These are phyloP conservation scores for Delphinella strobiligena DNA, from an alignment of 2,329 filamentous ascomycete species.

Conservation along the genomic window DNA sequence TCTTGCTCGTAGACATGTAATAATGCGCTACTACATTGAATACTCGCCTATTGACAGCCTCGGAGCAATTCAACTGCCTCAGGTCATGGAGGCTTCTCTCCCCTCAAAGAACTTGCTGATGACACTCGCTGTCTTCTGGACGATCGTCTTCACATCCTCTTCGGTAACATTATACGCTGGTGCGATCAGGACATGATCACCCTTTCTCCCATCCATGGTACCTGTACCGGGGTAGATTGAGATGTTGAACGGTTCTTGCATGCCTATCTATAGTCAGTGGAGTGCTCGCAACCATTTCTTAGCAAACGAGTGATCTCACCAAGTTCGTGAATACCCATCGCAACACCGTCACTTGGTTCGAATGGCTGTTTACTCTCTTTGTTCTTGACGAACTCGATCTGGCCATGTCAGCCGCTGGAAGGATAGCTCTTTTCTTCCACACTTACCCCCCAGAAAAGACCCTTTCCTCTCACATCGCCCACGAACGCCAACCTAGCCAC, in stretches of 20 bases:
- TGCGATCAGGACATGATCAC: constrained; percentile 59
- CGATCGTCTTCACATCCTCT: constrained; percentile 45
- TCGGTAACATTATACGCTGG: constrained; percentile 54
- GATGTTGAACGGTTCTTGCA: constrained; percentile 36
- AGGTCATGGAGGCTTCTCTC: neutral
- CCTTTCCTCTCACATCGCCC: constrained; percentile 49
- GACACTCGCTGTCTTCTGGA: constrained; percentile 38
- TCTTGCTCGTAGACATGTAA: no score
- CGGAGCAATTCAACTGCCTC: neutral
- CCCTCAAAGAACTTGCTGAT: constrained; percentile 36
- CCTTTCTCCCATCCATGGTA: constrained; percentile 44
- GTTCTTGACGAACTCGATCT: constrained; percentile 48
- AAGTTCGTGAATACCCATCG: constrained; percentile 38
- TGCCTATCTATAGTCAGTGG: constrained; percentile 20
- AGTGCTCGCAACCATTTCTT: no score
- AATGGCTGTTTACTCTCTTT: constrained; percentile 44
- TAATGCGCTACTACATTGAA: no score
- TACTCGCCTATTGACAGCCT: no score
- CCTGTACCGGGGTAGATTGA: constrained; percentile 53
- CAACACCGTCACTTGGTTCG: constrained; percentile 30
- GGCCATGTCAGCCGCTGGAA: neutral
- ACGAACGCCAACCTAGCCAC: constrained; percentile 39
- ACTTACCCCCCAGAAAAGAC: constrained; percentile 46
- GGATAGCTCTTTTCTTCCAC: neutral
- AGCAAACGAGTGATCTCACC: constrained; percentile 32